These are phyloP conservation scores for Globisporangium abappressorium DNA, from an alignment of 352 stramenopile species.

Conservation along the genomic window DNA sequence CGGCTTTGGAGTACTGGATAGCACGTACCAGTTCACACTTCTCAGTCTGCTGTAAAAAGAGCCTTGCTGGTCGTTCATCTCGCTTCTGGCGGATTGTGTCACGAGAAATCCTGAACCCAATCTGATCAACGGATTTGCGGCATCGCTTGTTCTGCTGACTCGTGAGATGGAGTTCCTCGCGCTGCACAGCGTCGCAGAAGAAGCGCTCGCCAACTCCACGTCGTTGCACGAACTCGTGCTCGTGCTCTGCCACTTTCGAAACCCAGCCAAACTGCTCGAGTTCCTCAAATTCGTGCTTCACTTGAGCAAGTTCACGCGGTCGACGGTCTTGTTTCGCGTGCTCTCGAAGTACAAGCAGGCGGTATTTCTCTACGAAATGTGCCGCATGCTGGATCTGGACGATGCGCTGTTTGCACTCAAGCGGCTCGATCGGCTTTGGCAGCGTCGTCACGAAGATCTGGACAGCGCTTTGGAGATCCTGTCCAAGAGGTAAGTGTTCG, in stretches of 20 bases:
- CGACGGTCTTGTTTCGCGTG: constrained; percentile 49
- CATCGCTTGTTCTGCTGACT: constrained; percentile 32
- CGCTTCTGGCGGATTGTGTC: constrained; percentile 29
- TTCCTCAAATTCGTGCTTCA: constrained; percentile 48
- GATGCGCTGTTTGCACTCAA: constrained; percentile 62
- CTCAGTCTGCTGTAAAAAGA: constrained; percentile 35
- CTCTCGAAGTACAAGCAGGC: constrained; percentile 48
- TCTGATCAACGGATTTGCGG: constrained; percentile 47
- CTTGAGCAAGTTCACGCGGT: constrained; percentile 22
- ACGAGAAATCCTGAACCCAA: neutral
- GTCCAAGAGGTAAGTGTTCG: constrained; percentile 9
- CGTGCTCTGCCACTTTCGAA: constrained; percentile 53
- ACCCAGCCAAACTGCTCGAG: constrained; percentile 24
- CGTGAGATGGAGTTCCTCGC: constrained; percentile 31
- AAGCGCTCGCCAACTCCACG: constrained; percentile 36
- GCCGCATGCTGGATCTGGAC: constrained; percentile 55
- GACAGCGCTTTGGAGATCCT: constrained; percentile 29
- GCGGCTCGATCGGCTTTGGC: constrained; percentile 56
- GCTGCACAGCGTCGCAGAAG: constrained; percentile 41
- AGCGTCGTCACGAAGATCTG: constrained; percentile 23
- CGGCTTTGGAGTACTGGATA: constrained; percentile 39
- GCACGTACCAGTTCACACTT: constrained; percentile 36
- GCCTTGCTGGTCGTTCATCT: constrained; percentile 50
- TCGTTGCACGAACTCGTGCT: constrained; percentile 38
- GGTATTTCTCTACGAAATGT: constrained; percentile 65